Evolutionary conservation across 2,329 filamentous ascomycete genomes (phyloP).

Genomic region (Colletotrichum sp.): DNA sequence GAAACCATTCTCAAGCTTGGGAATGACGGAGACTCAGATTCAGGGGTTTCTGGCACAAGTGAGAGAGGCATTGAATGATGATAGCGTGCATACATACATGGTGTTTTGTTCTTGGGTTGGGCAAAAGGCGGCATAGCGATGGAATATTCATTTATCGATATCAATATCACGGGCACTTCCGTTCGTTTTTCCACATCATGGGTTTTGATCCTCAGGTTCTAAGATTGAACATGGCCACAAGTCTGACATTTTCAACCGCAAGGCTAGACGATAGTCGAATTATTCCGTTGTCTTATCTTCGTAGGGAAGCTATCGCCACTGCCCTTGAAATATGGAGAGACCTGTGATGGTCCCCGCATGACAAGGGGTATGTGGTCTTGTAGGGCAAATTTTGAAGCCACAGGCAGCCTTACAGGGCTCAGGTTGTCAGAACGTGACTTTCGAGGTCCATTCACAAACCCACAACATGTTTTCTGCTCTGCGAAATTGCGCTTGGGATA

Average conservation of each 20-base stretch:
- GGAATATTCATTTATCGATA: neutral
- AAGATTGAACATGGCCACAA: accelerated
- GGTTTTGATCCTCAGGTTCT: neutral
- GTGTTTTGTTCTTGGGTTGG: neutral
- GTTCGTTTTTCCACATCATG: neutral
- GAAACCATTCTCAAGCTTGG: neutral
- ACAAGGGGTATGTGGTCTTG: neutral
- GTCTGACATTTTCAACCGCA: neutral
- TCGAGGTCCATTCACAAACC: neutral
- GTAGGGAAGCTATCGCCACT: too few relatives aligned
- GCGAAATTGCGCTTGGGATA: neutral
- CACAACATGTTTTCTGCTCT: neutral
- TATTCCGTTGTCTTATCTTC: neutral
- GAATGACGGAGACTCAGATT: neutral
- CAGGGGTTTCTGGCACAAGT: neutral
- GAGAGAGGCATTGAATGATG: neutral
- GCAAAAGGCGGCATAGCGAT: neutral
- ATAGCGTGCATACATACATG: neutral
- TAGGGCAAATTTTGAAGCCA: neutral
- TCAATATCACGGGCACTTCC: neutral
- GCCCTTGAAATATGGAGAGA: too few relatives aligned
- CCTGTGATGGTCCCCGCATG: neutral
- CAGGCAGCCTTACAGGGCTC: neutral
- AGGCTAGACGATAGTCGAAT: neutral
- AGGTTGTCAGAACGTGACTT: neutral